Evolutionary conservation across 2,329 filamentous ascomycete species (phyloP), one percentile per base, ranked within the genome.

Genomic region (Sphaerulina musiva): DNA sequence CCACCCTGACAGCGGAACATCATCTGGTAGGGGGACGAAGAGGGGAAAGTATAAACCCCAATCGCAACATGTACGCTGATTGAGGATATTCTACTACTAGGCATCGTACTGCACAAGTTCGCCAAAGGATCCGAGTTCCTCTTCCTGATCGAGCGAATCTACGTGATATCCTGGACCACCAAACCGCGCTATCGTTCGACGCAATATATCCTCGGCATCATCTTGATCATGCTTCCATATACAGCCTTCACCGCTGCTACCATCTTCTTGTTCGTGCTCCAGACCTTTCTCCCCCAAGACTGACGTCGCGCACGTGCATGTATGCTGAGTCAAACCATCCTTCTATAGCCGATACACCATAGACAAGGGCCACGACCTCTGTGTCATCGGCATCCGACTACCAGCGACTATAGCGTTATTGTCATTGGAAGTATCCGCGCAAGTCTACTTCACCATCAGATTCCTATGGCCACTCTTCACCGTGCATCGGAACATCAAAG

Each of bases 91-190:
- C n/a, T 41, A 11, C 11, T 43, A 20, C 17, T 11, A 57, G 51
- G 55, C 23, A 31, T 54, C 12, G 36, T 20, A 1, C 38, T 54
- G 2, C 51, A 48, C 41, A 41, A 23, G 26, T 17, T 54, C 20
- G 46, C 55, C 17, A 60, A 60, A 47, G 32, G 45, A 4, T 20
- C 50, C 9, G 52, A 46, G 2, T 53, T 58, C 46, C 40, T 58
- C 12, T 60, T 58, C 51, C 52, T 60, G 36, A 58, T 60, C 41
- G 55, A 58, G 44, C 38, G 58, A 32, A 44, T 48, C 14, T 60
- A 60, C 46, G 58, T 60, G 26, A 58, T 60, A 34, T 56, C 58
- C 4, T 58, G 53, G 51, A 55, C 58, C 7, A 52, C 42, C 17
- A 46, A 40, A 11, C 53, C 58, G 11, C 43, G 58, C 31, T 39